A percentile compares a stretch with the other conserved stretches of the same genome.
phyloP scores from a whole-genome alignment of 2,329 filamentous ascomycete genomes.

The Neophaeococcomyces mojaviensis region DNA sequence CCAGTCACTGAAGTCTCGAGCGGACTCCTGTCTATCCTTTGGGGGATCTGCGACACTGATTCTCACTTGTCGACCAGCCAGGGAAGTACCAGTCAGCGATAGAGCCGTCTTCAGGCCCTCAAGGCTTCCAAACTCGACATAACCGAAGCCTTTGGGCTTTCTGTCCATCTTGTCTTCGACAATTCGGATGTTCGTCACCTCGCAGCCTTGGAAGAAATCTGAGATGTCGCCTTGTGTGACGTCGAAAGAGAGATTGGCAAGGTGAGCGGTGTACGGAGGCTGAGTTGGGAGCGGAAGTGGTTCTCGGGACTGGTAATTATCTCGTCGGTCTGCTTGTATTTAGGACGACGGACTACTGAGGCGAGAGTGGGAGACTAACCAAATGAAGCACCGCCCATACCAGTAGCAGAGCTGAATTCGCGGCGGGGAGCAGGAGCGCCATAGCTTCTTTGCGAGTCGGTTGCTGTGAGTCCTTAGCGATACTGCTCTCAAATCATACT shows the following conservation, averaged over 20 bases:
- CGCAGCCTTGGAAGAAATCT: constrained; percentile 77
- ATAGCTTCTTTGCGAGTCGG: constrained; percentile 39
- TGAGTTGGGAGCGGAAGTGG: constrained; percentile 78
- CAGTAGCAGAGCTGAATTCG: constrained; percentile 35
- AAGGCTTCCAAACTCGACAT: constrained; percentile 82
- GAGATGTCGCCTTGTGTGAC: constrained; percentile 74
- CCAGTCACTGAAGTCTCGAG: constrained; percentile 80
- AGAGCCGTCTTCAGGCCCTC: constrained; percentile 91
- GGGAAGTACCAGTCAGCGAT: constrained; percentile 68
- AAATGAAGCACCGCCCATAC: constrained; percentile 31
- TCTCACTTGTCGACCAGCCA: constrained; percentile 82
- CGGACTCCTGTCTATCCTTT: constrained; percentile 71
- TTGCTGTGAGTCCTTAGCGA: constrained; percentile 21
- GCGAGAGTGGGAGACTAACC: constrained; percentile 19
- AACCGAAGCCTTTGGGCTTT: constrained; percentile 95
- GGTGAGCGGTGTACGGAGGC: constrained; percentile 90
- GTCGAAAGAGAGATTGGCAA: constrained; percentile 95
- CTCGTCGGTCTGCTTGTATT: constrained; percentile 24
- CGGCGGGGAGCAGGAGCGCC: constrained; percentile 39
- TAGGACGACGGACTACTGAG: constrained; percentile 9
- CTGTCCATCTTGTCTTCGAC: constrained; percentile 92
- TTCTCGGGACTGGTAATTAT: constrained; percentile 58
- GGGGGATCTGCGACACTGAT: constrained; percentile 96
- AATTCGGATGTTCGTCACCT: constrained; percentile 84
- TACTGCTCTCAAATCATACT: neutral